These are phyloP conservation scores for Chytriomyces sp. DNA, from an alignment of 192 early-diverging fungal genomes.

Conservation along the genomic window DNA sequence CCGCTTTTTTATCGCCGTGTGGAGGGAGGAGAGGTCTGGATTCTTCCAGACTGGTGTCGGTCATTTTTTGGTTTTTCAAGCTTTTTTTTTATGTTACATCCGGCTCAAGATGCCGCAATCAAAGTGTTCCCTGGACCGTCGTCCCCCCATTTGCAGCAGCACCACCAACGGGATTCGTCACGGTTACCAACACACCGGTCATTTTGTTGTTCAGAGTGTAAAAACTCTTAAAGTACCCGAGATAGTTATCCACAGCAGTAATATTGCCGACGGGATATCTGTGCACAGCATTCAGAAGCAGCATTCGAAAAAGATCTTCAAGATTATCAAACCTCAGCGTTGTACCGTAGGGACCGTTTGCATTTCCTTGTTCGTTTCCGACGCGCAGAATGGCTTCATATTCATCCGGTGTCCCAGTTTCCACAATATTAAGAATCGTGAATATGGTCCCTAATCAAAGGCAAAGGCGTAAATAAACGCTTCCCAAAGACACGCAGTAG, in stretches of 20 bases:
- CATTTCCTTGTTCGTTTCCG: conserved; percentile 30
- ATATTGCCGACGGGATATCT: conserved; percentile 41
- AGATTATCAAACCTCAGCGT: conserved; percentile 14
- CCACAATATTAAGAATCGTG: conserved; percentile 35
- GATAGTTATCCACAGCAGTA: conserved; percentile 38
- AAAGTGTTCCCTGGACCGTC: no score
- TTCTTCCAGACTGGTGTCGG: no score
- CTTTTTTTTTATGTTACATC: no score
- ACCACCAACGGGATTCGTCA: background rate
- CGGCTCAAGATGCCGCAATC: no score
- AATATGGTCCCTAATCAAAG: conserved; percentile 3
- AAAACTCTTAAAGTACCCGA: conserved; percentile 38
- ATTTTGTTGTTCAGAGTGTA: conserved; percentile 34
- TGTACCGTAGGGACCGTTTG: conserved; percentile 6
- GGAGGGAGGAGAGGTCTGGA: no score
- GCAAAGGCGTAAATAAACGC: background rate
- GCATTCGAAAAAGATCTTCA: background rate
- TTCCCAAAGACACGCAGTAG: background rate
- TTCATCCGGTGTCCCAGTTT: conserved; percentile 18
- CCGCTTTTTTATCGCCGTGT: no score
- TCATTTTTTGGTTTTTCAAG: no score
- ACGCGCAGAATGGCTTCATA: conserved; percentile 36
- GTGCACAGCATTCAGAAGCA: background rate
- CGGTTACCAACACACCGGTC: conserved; percentile 11
- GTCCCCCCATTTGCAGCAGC: background rate